Conservation (phyloP, 2,329 filamentous ascomycete species). For the Torrubiellomyces zombiae region DNA sequence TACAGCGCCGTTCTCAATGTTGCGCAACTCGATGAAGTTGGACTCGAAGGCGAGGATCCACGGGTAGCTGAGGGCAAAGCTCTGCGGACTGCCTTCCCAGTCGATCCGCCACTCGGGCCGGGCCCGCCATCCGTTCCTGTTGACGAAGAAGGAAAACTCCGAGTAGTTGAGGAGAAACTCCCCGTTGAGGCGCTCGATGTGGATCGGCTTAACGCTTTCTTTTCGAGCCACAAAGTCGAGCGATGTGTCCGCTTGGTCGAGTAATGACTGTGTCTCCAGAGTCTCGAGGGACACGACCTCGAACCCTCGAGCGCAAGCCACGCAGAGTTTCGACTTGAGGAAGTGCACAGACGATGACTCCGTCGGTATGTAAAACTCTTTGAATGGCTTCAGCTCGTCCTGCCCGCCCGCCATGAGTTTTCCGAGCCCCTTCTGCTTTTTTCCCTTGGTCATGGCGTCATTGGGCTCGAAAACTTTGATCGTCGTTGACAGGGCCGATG, state of each 20-base stretch:
- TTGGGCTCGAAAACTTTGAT: conserved; percentile 99
- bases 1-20: conserved; percentile 86
- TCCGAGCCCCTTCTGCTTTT: conserved; percentile 87
- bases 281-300: conserved; percentile 95
- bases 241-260: conserved; percentile 94
- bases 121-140: conserved; percentile 93
- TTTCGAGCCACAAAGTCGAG: conserved; percentile 92
- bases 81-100: conserved; percentile 87
- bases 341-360: conserved; percentile 98
- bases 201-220: conserved; percentile 85
- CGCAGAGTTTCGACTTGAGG: conserved; percentile 88
- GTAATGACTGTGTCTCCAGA: conserved; percentile 89
- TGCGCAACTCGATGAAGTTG: conserved; percentile 91
- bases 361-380: conserved; percentile 97
- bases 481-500: conserved; percentile 77
- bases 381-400: conserved; percentile 90
- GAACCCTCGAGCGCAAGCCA: conserved; percentile 88
- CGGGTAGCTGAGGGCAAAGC: conserved; percentile 87
- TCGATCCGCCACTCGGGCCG: conserved; percentile 93
- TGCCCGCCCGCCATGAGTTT: conserved; percentile 91
- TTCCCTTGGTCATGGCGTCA: conserved; percentile 81
- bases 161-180: conserved; percentile 97
- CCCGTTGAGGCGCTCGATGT: conserved; percentile 91
- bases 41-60: conserved; percentile 96
- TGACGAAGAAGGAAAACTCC: conserved; percentile 98